These are phyloP conservation scores for Penicillium cataractarum DNA, from an alignment of 495 filamentous ascomycete genomes.

Conservation along the genomic window DNA sequence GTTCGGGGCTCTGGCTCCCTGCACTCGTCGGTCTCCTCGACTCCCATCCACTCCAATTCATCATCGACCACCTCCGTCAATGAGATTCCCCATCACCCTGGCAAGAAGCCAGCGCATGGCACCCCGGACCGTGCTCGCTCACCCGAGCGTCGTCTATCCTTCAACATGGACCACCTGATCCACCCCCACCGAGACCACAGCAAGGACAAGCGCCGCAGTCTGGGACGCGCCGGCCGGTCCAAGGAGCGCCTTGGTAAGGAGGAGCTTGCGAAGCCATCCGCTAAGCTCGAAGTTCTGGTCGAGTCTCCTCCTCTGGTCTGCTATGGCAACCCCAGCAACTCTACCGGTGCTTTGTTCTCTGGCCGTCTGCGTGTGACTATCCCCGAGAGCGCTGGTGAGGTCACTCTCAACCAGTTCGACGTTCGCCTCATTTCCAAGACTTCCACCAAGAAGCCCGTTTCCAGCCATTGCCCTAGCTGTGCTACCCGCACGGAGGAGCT, in stretches of 20 bases:
- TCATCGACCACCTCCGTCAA: conserved; percentile 50
- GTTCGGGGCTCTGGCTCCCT: conserved; percentile 44
- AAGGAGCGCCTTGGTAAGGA: conserved; percentile 43
- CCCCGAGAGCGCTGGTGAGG: conserved; percentile 52
- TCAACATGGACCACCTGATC: conserved; percentile 50
- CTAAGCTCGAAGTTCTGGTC: conserved; percentile 74
- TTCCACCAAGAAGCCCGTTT: conserved; percentile 78
- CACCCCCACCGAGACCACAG: conserved; percentile 48
- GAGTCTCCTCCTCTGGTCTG: conserved; percentile 90
- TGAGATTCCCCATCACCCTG: conserved; percentile 34
- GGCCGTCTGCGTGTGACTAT: conserved; percentile 78
- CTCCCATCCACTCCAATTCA: conserved; percentile 43
- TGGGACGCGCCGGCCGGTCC: conserved; percentile 42
- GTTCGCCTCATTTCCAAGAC: conserved; percentile 69
- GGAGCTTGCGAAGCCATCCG: conserved; percentile 37
- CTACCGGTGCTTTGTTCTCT: conserved; percentile 85
- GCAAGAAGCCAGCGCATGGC: conserved; percentile 37
- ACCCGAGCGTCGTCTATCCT: conserved; percentile 49
- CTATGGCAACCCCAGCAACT: conserved; percentile 73
- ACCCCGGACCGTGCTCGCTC: conserved; percentile 40
- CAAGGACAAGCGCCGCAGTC: conserved; percentile 49
- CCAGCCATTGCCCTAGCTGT: conserved; percentile 76
- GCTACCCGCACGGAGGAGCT: conserved; percentile 67
- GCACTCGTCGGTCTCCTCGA: conserved; percentile 40
- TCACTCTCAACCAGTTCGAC: conserved; percentile 70